phyloP scores from a whole-genome alignment of 768 basidiomycete species.

The Calocera cornea region DNA sequence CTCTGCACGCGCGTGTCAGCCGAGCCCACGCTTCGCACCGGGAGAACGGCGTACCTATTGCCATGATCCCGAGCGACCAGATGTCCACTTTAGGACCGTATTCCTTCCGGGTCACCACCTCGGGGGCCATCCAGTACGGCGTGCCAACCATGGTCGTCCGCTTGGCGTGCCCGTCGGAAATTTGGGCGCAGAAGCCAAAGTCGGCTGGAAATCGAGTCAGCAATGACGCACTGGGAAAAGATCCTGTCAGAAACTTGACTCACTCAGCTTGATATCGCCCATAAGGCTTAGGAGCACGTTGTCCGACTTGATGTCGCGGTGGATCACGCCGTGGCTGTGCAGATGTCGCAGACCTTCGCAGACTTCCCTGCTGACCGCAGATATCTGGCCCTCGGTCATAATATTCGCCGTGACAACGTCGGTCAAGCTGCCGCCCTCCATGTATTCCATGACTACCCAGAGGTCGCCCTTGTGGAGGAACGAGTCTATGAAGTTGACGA shows the following conservation, averaged over 20 bases:
- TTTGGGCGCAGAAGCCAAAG: slow-evolving; percentile 97
- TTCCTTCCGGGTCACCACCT: slow-evolving; percentile 94
- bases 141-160: slow-evolving; percentile 98
- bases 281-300: slow-evolving; percentile 85
- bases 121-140: slow-evolving; percentile 98
- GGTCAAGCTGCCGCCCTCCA: slow-evolving; percentile 91
- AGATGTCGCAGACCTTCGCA: slow-evolving; percentile 88
- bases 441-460: slow-evolving; percentile 99
- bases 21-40: neutral
- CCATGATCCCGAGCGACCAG: slow-evolving; percentile 94
- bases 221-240: neutral
- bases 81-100: slow-evolving; percentile 98
- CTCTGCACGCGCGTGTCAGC: slow-evolving; percentile 34
- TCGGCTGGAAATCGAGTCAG: slow-evolving; percentile 45
- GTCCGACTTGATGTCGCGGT: slow-evolving; percentile 98
- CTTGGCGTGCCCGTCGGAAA: slow-evolving; percentile 80
- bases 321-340: slow-evolving; percentile 92
- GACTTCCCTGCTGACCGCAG: slow-evolving; percentile 87
- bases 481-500: slow-evolving; percentile 98
- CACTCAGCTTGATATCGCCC: slow-evolving; percentile 97
- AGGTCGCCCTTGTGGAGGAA: slow-evolving; percentile 96
- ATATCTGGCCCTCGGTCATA: slow-evolving; percentile 98
- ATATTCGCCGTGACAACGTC: slow-evolving; percentile 91
- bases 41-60: slow-evolving; percentile 51
- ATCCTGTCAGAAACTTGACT: slow-evolving; percentile 31